phyloP scores from a whole-genome alignment of 306 rosid species.

The Canavalia ensiformis region DNA sequence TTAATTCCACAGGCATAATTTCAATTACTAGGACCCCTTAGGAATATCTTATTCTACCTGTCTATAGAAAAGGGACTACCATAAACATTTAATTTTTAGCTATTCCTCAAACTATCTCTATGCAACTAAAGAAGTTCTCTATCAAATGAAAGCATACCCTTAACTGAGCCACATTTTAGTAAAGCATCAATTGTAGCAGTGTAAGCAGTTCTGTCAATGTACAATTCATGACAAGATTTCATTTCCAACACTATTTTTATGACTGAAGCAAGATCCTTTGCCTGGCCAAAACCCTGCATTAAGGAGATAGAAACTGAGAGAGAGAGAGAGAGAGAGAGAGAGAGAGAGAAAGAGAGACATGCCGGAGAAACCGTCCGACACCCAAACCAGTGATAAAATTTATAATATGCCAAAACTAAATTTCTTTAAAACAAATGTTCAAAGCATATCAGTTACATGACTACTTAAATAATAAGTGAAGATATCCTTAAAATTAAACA shows the following conservation, averaged over 20 bases:
- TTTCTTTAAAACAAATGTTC: not conserved
- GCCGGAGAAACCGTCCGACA: conserved; percentile 32
- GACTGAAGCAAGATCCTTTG: conserved; percentile 70
- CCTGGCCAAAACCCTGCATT: conserved; percentile 76
- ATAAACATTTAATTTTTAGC: conserved; percentile 9
- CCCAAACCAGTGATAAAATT: conserved; percentile 11
- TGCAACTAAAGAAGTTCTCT: conserved; percentile 23
- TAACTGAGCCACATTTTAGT: conserved; percentile 70
- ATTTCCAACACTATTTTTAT: conserved; percentile 74
- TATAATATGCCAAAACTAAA: not conserved
- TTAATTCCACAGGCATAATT: conserved; percentile 27
- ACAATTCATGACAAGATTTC: conserved; percentile 64
- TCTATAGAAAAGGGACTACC: conserved; percentile 10
- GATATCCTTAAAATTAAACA: conserved; percentile 8
- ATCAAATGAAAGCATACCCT: conserved; percentile 63
- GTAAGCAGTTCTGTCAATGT: conserved; percentile 85
- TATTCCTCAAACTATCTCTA: conserved; percentile 24
- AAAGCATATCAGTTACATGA: conserved; percentile 3
- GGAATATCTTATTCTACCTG: conserved; percentile 13
- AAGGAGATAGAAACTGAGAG: conserved; percentile 42
- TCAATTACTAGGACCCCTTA: conserved; percentile 2
- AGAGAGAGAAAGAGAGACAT: conserved; percentile 5
- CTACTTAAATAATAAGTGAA: conserved; percentile 22
- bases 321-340: conserved; percentile 15
- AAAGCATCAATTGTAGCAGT: conserved; percentile 80